Base-by-base conservation (phyloP, 257 asterid genomes). In the Ilex asprella region DNA sequence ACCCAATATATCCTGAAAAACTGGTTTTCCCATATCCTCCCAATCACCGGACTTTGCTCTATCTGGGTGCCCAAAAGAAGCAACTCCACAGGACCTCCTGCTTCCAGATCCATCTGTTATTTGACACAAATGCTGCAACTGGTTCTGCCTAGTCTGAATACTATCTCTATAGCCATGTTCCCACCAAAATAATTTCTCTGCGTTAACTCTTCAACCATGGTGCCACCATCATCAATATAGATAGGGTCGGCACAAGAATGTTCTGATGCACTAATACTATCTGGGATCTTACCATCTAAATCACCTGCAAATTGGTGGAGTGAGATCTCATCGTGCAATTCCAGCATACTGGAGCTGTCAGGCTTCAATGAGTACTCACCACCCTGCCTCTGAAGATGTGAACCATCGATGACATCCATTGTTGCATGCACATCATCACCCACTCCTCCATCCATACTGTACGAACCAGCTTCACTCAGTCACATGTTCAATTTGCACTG, bases 201-300 rank as follows among this genome's bases (percentile, higher is more conserved):
- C 30, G 92, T 86, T 83, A 91, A 70, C 75, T 88, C 96, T 71
- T 83, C 91, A 66, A 88, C 94, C 27, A 21, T 21, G 27, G 27
- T 21, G 27, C 27, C 27, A 44, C 91, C 63, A 70, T 79, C 81
- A 75, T 89, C 86, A 75, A 73, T 69, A 65, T 93, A 84, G 62
- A 68, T 92, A 31, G 96, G 94, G 73, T 95, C 88, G 56, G 82
- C 86, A 76, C 94, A 81, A 50, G 95, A 95, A 66, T 77, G 88
- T 70, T 81, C 99, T 52, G 97, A 92, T 59, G 94, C 85, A 77
- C 82, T 91, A 56, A 87, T 74, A 73, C 96, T 78, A 56, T 79
- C 95, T 63, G 77, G 77, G 74, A 75, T 76, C 68, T 82, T 81
- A 35, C 75, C 81, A 60, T 81, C 82, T 58, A 73, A 72, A 74